Conservation (phyloP, 208 protist genomes). For the Trypanosomatidae sp. region DNA sequence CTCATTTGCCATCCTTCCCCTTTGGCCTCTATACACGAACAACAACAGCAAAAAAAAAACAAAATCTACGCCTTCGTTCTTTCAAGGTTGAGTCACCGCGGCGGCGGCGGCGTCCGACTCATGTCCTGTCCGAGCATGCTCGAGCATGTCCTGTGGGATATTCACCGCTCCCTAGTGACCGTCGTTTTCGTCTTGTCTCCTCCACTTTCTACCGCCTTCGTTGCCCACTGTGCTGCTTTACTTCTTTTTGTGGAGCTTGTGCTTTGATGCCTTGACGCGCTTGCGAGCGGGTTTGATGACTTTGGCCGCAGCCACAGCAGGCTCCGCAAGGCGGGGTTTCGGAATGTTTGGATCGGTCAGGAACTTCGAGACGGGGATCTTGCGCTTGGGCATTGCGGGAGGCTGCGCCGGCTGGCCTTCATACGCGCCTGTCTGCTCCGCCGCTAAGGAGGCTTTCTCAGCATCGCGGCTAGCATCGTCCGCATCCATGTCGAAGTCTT, state of each 20-base stretch:
- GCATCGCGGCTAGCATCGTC: not conserved
- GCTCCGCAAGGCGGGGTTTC: not conserved
- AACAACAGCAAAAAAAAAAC: not conserved
- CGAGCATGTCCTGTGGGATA: not conserved
- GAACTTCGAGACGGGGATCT: constrained; percentile 37
- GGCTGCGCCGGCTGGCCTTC: not conserved
- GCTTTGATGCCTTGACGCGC: constrained; percentile 15
- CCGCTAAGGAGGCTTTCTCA: not conserved
- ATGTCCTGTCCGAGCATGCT: not conserved
- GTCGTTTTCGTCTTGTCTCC: not conserved
- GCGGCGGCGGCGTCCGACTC: not conserved
- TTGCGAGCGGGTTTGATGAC: constrained; percentile 15
- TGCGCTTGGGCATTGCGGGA: constrained; percentile 5
- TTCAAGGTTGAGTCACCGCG: too few relatives aligned
- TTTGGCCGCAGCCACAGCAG: constrained; percentile 5
- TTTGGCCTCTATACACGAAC: not conserved
- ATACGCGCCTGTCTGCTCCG: not conserved
- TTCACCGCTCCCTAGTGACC: not conserved
- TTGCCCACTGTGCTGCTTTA: not conserved
- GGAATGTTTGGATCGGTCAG: constrained; percentile 15
- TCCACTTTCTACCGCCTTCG: not conserved
- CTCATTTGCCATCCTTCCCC: not conserved
- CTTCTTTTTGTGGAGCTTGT: constrained; percentile 30
- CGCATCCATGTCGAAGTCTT: not conserved
- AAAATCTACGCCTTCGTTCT: not conserved